Percentiles rank a stretch among this genome's conserved stretches.
These are phyloP conservation scores for Lipomyces sp. DNA, from an alignment of 805 yeast genomes.

Conservation along the genomic window DNA sequence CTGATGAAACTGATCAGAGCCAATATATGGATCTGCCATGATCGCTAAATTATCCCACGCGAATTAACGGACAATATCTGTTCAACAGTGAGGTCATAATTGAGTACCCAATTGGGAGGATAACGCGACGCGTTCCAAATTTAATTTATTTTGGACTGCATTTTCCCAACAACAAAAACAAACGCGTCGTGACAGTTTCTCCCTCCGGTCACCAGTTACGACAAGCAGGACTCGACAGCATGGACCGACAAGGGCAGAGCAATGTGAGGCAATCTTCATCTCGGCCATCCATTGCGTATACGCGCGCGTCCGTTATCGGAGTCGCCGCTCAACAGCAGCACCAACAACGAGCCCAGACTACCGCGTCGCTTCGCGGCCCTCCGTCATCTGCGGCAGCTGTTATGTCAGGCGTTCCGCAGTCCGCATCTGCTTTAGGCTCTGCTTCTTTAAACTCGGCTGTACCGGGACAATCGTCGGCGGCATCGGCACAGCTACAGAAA, in stretches of 20 bases:
- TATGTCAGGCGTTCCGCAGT: background rate
- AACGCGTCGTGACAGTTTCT: no score
- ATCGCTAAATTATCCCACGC: background rate
- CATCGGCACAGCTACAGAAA: constrained; percentile 1
- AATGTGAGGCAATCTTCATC: background rate
- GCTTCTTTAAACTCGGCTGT: background rate
- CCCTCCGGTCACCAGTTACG: no score
- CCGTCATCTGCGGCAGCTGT: background rate
- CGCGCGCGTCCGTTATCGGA: constrained; percentile 3
- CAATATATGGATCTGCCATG: background rate
- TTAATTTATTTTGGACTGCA: no score
- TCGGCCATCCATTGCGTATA: constrained; percentile 18
- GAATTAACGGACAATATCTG: background rate
- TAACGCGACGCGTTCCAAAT: no score
- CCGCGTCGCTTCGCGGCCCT: constrained; percentile 5
- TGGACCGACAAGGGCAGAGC: constrained; percentile 1
- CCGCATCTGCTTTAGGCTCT: background rate
- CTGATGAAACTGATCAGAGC: background rate
- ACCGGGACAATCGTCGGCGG: background rate
- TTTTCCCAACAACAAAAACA: no score
- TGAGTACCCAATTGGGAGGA: no score
- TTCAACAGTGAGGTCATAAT: background rate
- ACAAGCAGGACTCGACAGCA: no score
- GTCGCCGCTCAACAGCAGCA: background rate
- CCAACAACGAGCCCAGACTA: background rate